Evolutionary conservation across 2,329 filamentous ascomycete genomes (phyloP).

Genomic region (Didymella segeticola): DNA sequence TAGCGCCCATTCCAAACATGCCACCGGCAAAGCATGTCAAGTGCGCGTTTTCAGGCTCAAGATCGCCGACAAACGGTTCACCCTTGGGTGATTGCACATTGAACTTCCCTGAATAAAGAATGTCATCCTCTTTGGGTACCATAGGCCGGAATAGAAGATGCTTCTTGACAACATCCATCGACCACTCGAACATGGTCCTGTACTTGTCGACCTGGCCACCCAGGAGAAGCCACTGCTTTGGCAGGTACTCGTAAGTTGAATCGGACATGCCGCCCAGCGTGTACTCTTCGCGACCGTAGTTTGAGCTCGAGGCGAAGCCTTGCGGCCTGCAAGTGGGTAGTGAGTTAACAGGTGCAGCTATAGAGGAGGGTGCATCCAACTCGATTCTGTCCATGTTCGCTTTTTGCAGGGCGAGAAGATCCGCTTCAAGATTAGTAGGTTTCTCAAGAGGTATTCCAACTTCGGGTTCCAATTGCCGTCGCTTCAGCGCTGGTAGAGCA

Average conservation of each 20-base stretch:
- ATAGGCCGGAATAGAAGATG: conserved; percentile 60
- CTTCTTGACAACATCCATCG: conserved; percentile 53
- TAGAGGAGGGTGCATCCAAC: conserved; percentile 2
- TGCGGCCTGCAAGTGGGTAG: conserved; percentile 53
- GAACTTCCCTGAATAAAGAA: conserved; percentile 51
- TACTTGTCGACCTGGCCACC: conserved; percentile 57
- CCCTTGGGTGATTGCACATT: conserved; percentile 41
- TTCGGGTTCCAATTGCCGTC: conserved; percentile 36
- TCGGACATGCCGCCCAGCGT: conserved; percentile 51
- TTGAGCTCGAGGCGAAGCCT: conserved; percentile 60
- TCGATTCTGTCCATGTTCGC: conserved; percentile 1
- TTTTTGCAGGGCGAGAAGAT: conserved; percentile 13
- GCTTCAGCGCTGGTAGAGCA: conserved; percentile 20
- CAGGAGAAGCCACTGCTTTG: conserved; percentile 57
- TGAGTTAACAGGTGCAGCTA: conserved; percentile 17
- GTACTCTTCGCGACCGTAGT: conserved; percentile 54
- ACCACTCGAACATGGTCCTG: conserved; percentile 63
- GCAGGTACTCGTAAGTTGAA: conserved; percentile 53
- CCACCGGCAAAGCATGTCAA: conserved; percentile 75
- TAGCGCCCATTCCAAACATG: conserved; percentile 71
- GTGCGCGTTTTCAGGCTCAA: conserved; percentile 61
- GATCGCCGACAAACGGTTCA: conserved; percentile 31
- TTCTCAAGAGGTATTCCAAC: conserved; percentile 16
- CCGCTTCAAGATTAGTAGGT: conserved; percentile 8
- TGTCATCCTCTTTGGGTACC: conserved; percentile 54